Percentiles rank a stretch among this genome's conserved stretches.
phyloP scores from a whole-genome alignment of 2,329 filamentous ascomycete genomes.

The Botryotinia narcissicola region DNA sequence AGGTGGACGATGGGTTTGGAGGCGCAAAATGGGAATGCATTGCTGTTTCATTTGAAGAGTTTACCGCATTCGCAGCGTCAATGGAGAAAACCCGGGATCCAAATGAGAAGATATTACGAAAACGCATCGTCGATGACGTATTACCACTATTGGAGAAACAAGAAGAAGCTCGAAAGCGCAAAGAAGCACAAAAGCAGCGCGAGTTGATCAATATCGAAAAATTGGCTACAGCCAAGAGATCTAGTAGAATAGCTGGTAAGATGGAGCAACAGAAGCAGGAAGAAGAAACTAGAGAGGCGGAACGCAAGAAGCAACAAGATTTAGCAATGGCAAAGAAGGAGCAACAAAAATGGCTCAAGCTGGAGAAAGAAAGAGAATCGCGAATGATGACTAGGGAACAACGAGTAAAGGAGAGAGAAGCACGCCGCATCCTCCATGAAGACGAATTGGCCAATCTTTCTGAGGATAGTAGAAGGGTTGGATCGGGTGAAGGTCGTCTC shows the following conservation, averaged over 20 bases:
- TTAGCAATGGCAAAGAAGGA: conserved; percentile 65
- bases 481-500: conserved; percentile 56
- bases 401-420: conserved; percentile 80
- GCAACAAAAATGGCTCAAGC: conserved; percentile 56
- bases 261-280: conserved; percentile 74
- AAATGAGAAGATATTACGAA: conserved; percentile 77
- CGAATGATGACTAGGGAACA: conserved; percentile 82
- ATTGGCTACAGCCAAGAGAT: conserved; percentile 90
- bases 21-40: conserved; percentile 89
- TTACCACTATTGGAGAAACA: conserved; percentile 81
- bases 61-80: conserved; percentile 65
- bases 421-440: conserved; percentile 78
- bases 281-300: conserved; percentile 67
- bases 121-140: conserved; percentile 72
- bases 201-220: conserved; percentile 81
- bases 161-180: conserved; percentile 69
- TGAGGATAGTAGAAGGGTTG: conserved; percentile 65
- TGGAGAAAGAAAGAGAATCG: conserved; percentile 72
- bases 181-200: conserved; percentile 66
- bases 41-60: conserved; percentile 76
- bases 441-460: conserved; percentile 78
- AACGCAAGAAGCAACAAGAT: conserved; percentile 63
- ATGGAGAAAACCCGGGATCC: conserved; percentile 75
- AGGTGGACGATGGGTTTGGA: conserved; percentile 63
- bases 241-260: conserved; percentile 81